Evolutionary conservation across 768 basidiomycete species (phyloP).

Genomic region (Imleria badia): DNA sequence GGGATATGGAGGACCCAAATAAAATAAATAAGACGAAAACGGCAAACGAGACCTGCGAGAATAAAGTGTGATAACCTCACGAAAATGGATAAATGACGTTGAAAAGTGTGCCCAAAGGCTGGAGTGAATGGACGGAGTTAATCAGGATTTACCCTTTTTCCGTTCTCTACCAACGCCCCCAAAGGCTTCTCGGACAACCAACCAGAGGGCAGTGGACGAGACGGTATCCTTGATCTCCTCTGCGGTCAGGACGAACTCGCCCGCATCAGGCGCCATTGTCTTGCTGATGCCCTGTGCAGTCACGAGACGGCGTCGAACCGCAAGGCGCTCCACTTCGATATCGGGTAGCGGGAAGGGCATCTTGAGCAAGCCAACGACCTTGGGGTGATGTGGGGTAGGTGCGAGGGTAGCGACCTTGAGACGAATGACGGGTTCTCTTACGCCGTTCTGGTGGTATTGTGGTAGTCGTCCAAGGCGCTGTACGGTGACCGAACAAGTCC

Average conservation of each 20-base stretch:
- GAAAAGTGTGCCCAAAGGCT: background rate
- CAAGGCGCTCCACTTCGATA: slow-evolving; percentile 65
- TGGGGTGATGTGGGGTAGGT: slow-evolving; percentile 95
- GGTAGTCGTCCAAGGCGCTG: slow-evolving; percentile 39
- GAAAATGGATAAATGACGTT: slow-evolving; percentile 18
- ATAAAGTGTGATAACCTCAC: slow-evolving; percentile 10
- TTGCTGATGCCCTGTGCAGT: slow-evolving; percentile 26
- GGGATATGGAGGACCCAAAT: slow-evolving; percentile 10
- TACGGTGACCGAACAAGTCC: slow-evolving; percentile 83
- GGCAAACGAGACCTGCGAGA: slow-evolving; percentile 5
- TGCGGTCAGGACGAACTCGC: slow-evolving; percentile 62
- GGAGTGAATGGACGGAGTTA: background rate
- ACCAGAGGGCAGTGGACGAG: slow-evolving; percentile 85
- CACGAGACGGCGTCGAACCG: slow-evolving; percentile 49
- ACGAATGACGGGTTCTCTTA: slow-evolving; percentile 23
- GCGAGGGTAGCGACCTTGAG: slow-evolving; percentile 82
- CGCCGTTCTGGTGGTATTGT: slow-evolving; percentile 2
- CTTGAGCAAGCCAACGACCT: slow-evolving; percentile 88
- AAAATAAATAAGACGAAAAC: slow-evolving; percentile 20
- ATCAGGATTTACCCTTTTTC: slow-evolving; percentile 70
- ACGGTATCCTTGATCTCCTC: slow-evolving; percentile 95
- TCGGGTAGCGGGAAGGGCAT: slow-evolving; percentile 88
- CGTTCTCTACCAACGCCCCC: slow-evolving; percentile 82
- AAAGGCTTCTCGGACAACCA: slow-evolving; percentile 90
- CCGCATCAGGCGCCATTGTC: slow-evolving; percentile 19